phyloP scores from a whole-genome alignment of 768 basidiomycete genomes.

The Strobilomyces echinocephalus region DNA sequence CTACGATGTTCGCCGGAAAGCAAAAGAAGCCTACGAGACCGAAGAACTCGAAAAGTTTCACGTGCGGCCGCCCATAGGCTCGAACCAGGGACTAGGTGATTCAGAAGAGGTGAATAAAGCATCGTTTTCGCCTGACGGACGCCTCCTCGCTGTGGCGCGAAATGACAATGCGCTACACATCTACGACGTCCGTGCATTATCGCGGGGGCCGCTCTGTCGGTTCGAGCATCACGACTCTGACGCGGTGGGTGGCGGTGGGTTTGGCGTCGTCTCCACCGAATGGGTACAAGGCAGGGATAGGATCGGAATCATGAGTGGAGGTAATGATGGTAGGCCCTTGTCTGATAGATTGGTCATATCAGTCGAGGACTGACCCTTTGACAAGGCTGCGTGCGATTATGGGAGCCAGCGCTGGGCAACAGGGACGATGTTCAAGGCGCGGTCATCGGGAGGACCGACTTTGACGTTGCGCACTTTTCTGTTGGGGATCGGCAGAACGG shows the following conservation, averaged over 20 bases:
- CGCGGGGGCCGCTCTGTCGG: constrained; percentile 40
- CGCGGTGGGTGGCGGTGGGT: constrained; percentile 28
- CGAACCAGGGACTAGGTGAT: constrained; percentile 9
- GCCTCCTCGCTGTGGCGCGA: constrained; percentile 56
- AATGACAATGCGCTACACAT: constrained; percentile 56
- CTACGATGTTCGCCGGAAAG: constrained; percentile 45
- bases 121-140: constrained; percentile 55
- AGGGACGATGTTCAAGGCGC: constrained; percentile 40
- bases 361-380: constrained; percentile 3
- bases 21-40: constrained; percentile 23
- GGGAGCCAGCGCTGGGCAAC: constrained; percentile 50
- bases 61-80: not conserved
- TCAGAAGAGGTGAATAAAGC: constrained; percentile 45
- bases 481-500: constrained; percentile 50
- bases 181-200: constrained; percentile 57
- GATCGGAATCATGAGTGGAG: constrained; percentile 55
- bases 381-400: constrained; percentile 65
- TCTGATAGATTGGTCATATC: not conserved
- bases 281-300: constrained; percentile 47
- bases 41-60: constrained; percentile 36
- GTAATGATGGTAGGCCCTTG: constrained; percentile 52
- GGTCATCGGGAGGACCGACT: constrained; percentile 48
- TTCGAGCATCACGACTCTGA: constrained; percentile 45
- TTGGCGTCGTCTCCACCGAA: constrained; percentile 47
- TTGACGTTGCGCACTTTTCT: constrained; percentile 56